Percentiles rank a stretch among this genome's conserved stretches.
Conservation (phyloP, 2,329 filamentous ascomycete genomes). For the Arthrinium phaeospermum region DNA sequence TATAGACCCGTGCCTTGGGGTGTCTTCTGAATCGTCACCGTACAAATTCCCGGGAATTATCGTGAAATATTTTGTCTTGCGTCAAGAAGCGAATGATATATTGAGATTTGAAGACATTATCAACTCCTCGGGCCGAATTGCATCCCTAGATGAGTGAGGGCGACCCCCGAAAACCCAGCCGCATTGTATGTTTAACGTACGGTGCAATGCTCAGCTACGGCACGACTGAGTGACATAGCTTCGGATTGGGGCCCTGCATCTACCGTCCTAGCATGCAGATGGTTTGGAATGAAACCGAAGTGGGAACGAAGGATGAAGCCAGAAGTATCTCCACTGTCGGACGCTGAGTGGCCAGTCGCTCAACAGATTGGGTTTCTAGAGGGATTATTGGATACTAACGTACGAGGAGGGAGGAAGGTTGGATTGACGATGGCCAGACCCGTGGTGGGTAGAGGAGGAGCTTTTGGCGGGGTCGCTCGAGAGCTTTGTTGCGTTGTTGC, state of each 20-base stretch:
- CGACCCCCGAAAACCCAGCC: not conserved
- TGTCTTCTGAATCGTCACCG: not conserved
- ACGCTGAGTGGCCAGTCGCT: not conserved
- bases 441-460: conserved; percentile 14
- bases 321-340: conserved; percentile 7
- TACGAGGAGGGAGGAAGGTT: not conserved
- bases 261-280: not conserved
- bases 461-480: conserved; percentile 18
- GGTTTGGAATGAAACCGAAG: conserved; percentile 15
- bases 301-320: conserved; percentile 18
- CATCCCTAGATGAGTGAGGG: not conserved
- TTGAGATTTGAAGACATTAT: not conserved
- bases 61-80: not conserved
- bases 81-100: not conserved
- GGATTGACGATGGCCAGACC: conserved; percentile 14
- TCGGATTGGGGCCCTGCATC: not conserved
- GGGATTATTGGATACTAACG: conserved; percentile 16
- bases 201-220: not conserved
- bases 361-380: conserved; percentile 5
- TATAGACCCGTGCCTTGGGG: not conserved
- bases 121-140: not conserved
- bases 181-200: conserved; percentile 7
- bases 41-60: not conserved
- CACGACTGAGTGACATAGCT: not conserved
- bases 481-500: conserved; percentile 20